These are phyloP conservation scores for Leccinum rimulosum DNA, from an alignment of 768 basidiomycete genomes.

Conservation along the genomic window DNA sequence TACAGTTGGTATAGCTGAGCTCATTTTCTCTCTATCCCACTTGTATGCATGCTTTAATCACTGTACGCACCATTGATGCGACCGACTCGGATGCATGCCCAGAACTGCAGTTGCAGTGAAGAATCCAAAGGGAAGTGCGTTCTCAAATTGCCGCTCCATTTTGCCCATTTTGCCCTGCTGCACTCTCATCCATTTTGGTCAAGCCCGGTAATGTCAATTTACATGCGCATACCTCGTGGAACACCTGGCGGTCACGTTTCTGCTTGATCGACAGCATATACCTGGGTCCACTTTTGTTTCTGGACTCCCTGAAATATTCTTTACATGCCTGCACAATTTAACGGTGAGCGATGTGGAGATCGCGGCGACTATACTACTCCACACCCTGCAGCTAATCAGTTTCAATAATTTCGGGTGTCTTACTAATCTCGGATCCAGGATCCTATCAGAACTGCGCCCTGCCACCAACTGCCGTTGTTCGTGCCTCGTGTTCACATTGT, in stretches of 20 bases:
- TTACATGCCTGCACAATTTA: not conserved
- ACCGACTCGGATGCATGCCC: not conserved
- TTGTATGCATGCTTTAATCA: not conserved
- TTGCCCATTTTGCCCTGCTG: not conserved
- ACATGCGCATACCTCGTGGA: constrained; percentile 16
- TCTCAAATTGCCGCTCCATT: not conserved
- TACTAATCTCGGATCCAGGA: constrained; percentile 17
- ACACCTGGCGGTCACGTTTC: not conserved
- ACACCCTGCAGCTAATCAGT: not conserved
- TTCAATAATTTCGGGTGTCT: not conserved
- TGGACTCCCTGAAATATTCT: not conserved
- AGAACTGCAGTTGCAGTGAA: not conserved
- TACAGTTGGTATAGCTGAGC: not conserved
- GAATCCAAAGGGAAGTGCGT: not conserved
- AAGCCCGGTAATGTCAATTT: not conserved
- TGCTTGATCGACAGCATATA: constrained; percentile 1
- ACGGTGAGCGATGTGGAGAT: not conserved
- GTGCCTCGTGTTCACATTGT: constrained; percentile 30
- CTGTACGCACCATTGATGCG: not conserved
- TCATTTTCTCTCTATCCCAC: not conserved
- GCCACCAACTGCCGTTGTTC: constrained; percentile 11
- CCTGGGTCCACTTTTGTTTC: not conserved
- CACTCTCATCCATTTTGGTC: constrained; percentile 1
- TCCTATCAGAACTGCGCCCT: constrained; percentile 3
- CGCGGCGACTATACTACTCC: constrained; percentile 1